Evolutionary conservation across 371 early-diverging fungal genomes (phyloP), one percentile per base, ranked within the genome.

Genomic region (Actinomortierella wolfii): DNA sequence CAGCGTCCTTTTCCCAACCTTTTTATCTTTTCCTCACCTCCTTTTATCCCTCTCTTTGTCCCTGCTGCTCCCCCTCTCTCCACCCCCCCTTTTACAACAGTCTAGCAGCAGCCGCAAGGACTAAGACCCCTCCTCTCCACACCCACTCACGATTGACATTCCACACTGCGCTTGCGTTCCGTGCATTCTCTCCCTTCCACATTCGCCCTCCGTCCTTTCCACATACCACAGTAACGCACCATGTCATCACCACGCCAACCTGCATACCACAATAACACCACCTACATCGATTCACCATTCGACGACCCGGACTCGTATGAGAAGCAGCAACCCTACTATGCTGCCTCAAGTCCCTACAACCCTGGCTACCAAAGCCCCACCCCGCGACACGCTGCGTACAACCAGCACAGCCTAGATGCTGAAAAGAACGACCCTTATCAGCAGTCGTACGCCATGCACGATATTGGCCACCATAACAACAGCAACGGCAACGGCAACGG

Each of bases 211-310:
- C 9, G 2, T 47, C 21, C 18, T 18, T 47, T 21, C 18, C 21
- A 8, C 20, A 20, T 6, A 47, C 39, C 67, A 57, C 67, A 21
- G 63, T 60, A 57, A 34, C 4, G 7, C 4, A 11, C 34, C 34
- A 34, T 34, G 34, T 34, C 34, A 11, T 34, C 34, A n/a, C n/a
- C n/a, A n/a, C n/a, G n/a, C n/a, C n/a, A n/a, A 6, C 34, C 34
- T 34, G 34, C 34, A 34, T 34, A 34, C 34, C 34, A 34, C 34
- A 48, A 53, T 8, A 39, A 54, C 21, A 52, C 59, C 41, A 71
- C 23, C 52, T 66, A 66, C 53, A 71, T 71, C 59, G 25, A 42
- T 43, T 71, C 73, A 18, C 73, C 73, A 40, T 71, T 71, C 43
- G 73, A 71, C 51, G 73, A 71, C 34, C 47, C 49, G 28, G 21